Base-by-base conservation (phyloP, 179 eudicot species). In the Drosera spatulata region DNA sequence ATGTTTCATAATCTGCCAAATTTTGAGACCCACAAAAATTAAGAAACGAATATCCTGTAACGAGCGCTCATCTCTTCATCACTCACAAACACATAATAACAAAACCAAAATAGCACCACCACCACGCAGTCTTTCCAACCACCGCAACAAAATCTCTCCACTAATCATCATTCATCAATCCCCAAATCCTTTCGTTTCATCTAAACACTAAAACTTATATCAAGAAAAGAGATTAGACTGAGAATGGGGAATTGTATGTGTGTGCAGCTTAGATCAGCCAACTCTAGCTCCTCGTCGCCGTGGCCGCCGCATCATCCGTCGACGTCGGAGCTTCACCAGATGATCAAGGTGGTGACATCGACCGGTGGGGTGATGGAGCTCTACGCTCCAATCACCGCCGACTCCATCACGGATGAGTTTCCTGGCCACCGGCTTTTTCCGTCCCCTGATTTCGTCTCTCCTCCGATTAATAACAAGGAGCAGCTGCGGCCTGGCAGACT, bases 311-410 rank as follows among this genome's bases (percentile, higher is more conserved):
- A 22, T 22, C 33, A 22, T 22, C 33, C 47, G 86, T 86, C 22
- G 15, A 65, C 49, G 76, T 66, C 53, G 74, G 70, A 12, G 73
- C 50, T 1, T n/a, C 61, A 37, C 12, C 61, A 68, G 41, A 65
- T 59, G 4, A 73, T 83, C 69, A 80, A 79, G 66, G 94, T 85
- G 3, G 67, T 79, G 6, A 85, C 82, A 39, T 73, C 77, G 4
- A 70, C 72, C 42, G 94, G 94, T 2, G 93, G 88, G 6, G 64
- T 83, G 55, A 85, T 85, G 94, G 94, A 85, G 55, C 75, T 85
- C 49, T 61, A 63, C 6, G 70, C 70, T 2, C 85, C 85, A 11
- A 69, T 81, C 1, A 77, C 84, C 0, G 88, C 61, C 0, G 84
- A 79, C 46, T 64, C 75, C 69, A 82, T 86, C 61, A 79, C 82